Evolutionary conservation across 345 rosid genomes (phyloP), one percentile per base, ranked within the genome.

Genomic region (Syzygium grande): DNA sequence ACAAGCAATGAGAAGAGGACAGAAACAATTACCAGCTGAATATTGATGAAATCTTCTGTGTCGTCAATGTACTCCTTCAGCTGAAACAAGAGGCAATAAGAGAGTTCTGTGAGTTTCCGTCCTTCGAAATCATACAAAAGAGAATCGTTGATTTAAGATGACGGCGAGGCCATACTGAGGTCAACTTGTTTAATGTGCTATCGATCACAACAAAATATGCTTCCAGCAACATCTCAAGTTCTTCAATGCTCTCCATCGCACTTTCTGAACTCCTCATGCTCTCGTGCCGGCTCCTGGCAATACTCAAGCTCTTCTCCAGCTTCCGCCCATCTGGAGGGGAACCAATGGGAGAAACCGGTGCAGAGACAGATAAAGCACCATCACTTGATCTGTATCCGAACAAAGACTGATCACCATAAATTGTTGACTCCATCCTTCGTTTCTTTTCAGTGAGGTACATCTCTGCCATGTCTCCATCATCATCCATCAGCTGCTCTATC

Each of bases 391-490:
- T 88, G 89, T 91, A 96, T 84, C 97, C 98, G 86, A 94, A 68
- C 86, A 93, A 14, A 63, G 98, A 95, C 88, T 92, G 99, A 86
- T 98, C 99, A 85, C 98, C 97, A 54, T 92, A 95, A 73, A 96
- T 89, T 87, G 94, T 88, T 54, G 98, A 91, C 86, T 96, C 99
- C 95, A 95, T 94, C 87, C 99, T 93, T 52, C 87, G 93, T 91
- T 98, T 98, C 94, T 98, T 98, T 92, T 98, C 99, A 6, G 99
- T 97, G 41, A 98, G 98, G 93, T 94, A 95, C 99, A 98, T 96
- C 92, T 98, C 99, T 5, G 99, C 99, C 99, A 98, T 97, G 90
- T 98, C 99, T 59, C 99, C 99, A 87, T 98, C 99, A 92, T 98
- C 99, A 91, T 98, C 99, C 99, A 98, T 98, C 56, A 98, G 95